These are phyloP conservation scores for Malassezia psittaci DNA, from an alignment of 1,284 basidiomycete species.

Conservation along the genomic window DNA sequence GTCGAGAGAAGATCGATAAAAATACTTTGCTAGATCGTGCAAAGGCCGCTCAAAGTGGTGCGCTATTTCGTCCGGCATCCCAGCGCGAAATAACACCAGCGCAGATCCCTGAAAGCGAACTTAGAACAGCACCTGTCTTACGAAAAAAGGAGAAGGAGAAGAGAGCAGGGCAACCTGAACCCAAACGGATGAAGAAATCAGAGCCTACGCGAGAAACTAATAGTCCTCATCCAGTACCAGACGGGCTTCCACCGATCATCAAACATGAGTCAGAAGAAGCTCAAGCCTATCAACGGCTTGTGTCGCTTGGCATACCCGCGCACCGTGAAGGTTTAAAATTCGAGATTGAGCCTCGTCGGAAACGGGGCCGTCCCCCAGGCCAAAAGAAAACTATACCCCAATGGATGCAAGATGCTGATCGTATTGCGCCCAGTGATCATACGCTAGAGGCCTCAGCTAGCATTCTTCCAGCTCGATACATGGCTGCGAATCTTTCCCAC, in stretches of 20 bases:
- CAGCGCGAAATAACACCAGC: background rate
- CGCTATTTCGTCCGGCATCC: background rate
- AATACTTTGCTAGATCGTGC: background rate
- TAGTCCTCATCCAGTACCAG: background rate
- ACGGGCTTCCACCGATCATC: background rate
- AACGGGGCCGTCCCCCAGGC: constrained; percentile 14
- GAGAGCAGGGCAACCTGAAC: background rate
- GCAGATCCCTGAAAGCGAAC: background rate
- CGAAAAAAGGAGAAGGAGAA: background rate
- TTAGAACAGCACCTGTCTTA: background rate
- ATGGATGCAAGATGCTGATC: constrained; percentile 4
- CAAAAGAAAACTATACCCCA: constrained; percentile 1
- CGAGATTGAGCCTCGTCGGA: constrained; percentile 6
- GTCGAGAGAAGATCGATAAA: background rate
- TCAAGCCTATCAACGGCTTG: background rate
- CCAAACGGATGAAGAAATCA: no score
- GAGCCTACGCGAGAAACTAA: background rate
- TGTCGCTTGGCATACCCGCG: constrained; percentile 9
- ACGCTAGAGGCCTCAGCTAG: background rate
- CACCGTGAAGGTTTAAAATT: constrained; percentile 13
- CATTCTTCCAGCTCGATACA: constrained; percentile 7
- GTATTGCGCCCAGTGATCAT: background rate
- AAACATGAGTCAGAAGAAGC: background rate
- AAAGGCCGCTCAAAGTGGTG: constrained; percentile 7
- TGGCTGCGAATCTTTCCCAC: background rate